These are phyloP conservation scores for Selenicereus undatus DNA, from an alignment of 148 eudicot species.

Conservation along the genomic window DNA sequence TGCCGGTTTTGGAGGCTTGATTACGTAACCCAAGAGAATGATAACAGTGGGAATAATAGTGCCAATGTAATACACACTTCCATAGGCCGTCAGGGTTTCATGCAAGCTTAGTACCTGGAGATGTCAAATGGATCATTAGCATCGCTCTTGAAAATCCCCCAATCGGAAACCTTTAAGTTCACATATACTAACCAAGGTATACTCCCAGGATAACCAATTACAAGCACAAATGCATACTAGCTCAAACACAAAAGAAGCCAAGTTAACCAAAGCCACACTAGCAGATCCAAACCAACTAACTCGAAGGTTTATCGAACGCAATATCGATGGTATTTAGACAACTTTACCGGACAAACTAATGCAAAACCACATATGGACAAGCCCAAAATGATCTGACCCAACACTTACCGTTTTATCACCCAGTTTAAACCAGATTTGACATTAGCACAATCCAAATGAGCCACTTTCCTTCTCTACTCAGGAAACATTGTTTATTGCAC, in stretches of 20 bases:
- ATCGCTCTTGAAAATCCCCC: background rate
- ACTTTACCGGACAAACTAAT: no score
- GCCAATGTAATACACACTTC: constrained; percentile 81
- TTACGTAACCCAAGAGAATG: constrained; percentile 51
- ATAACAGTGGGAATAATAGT: constrained; percentile 66
- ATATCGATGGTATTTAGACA: no score
- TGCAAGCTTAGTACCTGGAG: constrained; percentile 86
- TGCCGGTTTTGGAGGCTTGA: constrained; percentile 73
- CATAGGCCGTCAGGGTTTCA: constrained; percentile 73
- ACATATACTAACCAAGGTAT: background rate
- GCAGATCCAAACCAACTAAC: no score
- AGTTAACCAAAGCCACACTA: no score
- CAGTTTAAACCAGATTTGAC: no score
- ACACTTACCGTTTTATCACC: no score
- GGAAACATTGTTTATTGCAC: background rate
- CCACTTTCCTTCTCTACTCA: background rate
- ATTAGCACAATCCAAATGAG: background rate
- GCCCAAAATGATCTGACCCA: no score
- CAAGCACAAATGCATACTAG: no score
- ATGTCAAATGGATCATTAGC: background rate
- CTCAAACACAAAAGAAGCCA: no score
- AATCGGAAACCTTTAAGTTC: background rate
- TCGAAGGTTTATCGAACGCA: no score
- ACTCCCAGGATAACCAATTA: no score
- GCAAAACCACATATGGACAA: no score